Conservation (phyloP, 495 filamentous ascomycete genomes). For the Aspergillus leporis region DNA sequence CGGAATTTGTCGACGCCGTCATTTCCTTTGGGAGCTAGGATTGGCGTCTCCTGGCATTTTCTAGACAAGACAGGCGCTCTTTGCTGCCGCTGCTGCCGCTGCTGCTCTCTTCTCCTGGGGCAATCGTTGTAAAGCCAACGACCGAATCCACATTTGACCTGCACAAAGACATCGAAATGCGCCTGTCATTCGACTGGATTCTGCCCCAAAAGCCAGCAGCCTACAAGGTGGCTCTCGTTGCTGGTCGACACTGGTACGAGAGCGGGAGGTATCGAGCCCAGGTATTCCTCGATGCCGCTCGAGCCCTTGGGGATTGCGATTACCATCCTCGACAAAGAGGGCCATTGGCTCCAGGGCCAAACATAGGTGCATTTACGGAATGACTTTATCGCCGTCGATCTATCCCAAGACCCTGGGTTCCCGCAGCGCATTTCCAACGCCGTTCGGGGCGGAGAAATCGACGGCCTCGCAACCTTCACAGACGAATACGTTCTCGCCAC, state of each 20-base stretch:
- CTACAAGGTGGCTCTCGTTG: no score
- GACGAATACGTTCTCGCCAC: background rate
- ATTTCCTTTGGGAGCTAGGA: no score
- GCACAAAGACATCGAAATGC: background rate
- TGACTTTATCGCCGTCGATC: conserved; percentile 25
- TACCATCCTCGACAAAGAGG: conserved; percentile 46
- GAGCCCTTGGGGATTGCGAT: conserved; percentile 48
- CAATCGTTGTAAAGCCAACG: no score
- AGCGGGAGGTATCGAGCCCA: conserved; percentile 16
- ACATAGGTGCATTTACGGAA: conserved; percentile 31
- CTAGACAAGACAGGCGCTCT: no score
- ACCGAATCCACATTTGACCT: no score
- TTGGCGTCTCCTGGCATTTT: no score
- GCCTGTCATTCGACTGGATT: background rate
- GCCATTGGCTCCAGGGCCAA: conserved; percentile 46
- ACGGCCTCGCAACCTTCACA: conserved; percentile 9
- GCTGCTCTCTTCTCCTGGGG: no score
- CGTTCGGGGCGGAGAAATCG: background rate
- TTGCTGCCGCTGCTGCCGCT: no score
- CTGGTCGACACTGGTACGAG: background rate
- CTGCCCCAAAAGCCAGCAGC: background rate
- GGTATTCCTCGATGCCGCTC: no score
- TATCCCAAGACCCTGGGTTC: background rate
- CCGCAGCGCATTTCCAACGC: background rate
- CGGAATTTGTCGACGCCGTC: no score